A percentile compares a stretch with the other conserved stretches of the same genome.
phyloP scores from a whole-genome alignment of 2,329 filamentous ascomycete species.

The Verticillium dahliae region DNA sequence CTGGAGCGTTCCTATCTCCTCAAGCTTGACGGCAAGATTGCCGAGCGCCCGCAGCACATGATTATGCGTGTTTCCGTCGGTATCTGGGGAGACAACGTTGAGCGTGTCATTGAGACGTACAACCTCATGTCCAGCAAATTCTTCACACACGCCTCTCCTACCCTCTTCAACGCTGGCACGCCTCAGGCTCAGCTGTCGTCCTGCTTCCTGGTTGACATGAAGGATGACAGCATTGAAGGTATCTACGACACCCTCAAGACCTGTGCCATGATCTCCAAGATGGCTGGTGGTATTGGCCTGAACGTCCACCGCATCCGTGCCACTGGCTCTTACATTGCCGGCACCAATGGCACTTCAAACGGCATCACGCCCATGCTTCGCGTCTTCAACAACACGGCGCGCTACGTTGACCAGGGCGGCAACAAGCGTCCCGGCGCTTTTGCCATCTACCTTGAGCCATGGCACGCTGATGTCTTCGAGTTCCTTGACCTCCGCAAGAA shows the following conservation, averaged over 20 bases:
- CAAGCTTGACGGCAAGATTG: conserved; percentile 91
- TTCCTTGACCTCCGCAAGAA: conserved; percentile 99
- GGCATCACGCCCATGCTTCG: conserved; percentile 96
- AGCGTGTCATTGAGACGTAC: conserved; percentile 94
- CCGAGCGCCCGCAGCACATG: conserved; percentile 97
- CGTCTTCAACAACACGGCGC: conserved; percentile 98
- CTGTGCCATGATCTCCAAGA: conserved; percentile 99
- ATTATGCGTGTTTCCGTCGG: conserved; percentile 98
- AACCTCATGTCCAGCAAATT: conserved; percentile 98
- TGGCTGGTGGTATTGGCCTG: conserved; percentile 93
- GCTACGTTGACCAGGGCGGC: conserved; percentile 97
- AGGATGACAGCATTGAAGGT: conserved; percentile 97
- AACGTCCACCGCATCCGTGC: conserved; percentile 96
- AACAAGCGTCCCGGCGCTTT: conserved; percentile 99
- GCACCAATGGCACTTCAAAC: conserved; percentile 97
- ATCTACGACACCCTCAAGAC: conserved; percentile 99
- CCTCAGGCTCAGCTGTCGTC: conserved; percentile 92
- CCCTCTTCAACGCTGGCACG: conserved; percentile 95
- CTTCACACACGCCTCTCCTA: conserved; percentile 97
- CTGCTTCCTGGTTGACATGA: conserved; percentile 99
- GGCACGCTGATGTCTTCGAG: conserved; percentile 96
- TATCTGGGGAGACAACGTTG: conserved; percentile 91
- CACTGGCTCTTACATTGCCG: conserved; percentile 95
- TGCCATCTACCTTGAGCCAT: conserved; percentile 97
- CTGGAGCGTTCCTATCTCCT: conserved; percentile 96